These are phyloP conservation scores for Clarireedia paspali DNA, from an alignment of 2,329 filamentous ascomycete genomes.

Conservation along the genomic window DNA sequence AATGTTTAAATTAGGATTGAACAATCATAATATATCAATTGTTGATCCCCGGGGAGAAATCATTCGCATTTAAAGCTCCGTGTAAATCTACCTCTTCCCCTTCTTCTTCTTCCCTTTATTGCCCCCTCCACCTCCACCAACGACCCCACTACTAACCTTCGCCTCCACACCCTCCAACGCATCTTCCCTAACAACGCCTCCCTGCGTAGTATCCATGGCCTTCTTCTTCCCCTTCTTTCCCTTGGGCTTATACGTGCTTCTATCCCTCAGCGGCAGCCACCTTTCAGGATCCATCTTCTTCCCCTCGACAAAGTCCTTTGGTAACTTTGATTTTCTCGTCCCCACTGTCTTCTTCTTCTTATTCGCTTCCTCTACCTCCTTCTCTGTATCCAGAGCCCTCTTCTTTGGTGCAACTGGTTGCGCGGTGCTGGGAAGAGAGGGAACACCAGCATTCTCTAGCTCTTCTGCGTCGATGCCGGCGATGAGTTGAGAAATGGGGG, in stretches of 20 bases:
- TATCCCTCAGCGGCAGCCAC: constrained; percentile 85
- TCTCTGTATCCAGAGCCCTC: constrained; percentile 34
- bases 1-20: too few species aligned
- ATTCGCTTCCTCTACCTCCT: constrained; percentile 46
- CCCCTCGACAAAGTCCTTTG: constrained; percentile 66
- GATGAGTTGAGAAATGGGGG: constrained; percentile 54
- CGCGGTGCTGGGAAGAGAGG: constrained; percentile 35
- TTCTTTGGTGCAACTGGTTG: constrained; percentile 39
- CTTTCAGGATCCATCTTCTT: constrained; percentile 84
- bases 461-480: constrained; percentile 50
- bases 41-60: too few species aligned
- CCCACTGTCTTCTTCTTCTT: constrained; percentile 11
- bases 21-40: too few species aligned
- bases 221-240: constrained; percentile 88
- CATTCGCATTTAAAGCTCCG: too few species aligned
- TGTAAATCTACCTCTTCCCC: constrained; percentile 33
- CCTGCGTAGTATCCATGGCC: constrained; percentile 72
- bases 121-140: constrained; percentile 33
- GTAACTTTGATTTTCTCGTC: constrained; percentile 52
- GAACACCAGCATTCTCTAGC: constrained; percentile 61
- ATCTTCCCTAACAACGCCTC: constrained; percentile 71
- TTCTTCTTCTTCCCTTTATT: constrained; percentile 32
- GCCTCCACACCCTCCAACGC: constrained; percentile 58
- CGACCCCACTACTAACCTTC: constrained; percentile 58
- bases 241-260: constrained; percentile 82